A percentile compares a stretch with the other conserved stretches of the same genome.
These are phyloP conservation scores for Scopulariopsis brevicaulis DNA, from an alignment of 2,329 filamentous ascomycete genomes.

Conservation along the genomic window DNA sequence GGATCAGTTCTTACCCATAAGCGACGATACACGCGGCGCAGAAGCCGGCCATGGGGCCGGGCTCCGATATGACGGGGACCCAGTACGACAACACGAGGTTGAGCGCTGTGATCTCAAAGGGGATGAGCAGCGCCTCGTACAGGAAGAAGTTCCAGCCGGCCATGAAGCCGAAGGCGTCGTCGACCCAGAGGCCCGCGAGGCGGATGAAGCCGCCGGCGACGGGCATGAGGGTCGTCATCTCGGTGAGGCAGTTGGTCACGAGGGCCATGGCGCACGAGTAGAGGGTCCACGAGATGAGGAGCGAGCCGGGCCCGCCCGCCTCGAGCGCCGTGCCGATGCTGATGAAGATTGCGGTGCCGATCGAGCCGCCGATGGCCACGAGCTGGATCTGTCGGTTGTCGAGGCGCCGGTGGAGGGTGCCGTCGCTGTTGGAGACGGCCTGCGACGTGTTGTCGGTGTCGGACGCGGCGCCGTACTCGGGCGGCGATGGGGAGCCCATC, in stretches of 20 bases:
- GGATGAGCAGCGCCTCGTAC: slow-evolving; percentile 30
- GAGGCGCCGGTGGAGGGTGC: slow-evolving; percentile 38
- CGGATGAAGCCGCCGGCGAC: slow-evolving; percentile 53
- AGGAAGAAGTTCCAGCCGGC: slow-evolving; percentile 32
- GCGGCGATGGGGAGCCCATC: background rate
- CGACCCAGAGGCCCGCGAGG: slow-evolving; percentile 52
- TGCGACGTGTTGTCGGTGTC: background rate
- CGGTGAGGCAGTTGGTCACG: slow-evolving; percentile 54
- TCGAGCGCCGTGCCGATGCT: slow-evolving; percentile 45
- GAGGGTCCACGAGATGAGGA: slow-evolving; percentile 47
- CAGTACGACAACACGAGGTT: slow-evolving; percentile 29
- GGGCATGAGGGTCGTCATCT: slow-evolving; percentile 53
- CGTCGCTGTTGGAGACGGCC: background rate
- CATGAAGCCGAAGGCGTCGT: slow-evolving; percentile 51
- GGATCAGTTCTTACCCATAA: slow-evolving; percentile 4
- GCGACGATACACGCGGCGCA: slow-evolving; percentile 36
- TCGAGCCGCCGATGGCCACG: slow-evolving; percentile 46
- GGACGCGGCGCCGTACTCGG: background rate
- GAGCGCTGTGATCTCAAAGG: slow-evolving; percentile 29
- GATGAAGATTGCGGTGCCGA: slow-evolving; percentile 48
- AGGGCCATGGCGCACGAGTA: slow-evolving; percentile 34
- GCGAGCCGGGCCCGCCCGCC: slow-evolving; percentile 30
- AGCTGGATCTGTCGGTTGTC: slow-evolving; percentile 46
- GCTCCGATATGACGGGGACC: slow-evolving; percentile 36
- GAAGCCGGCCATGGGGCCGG: slow-evolving; percentile 66